phyloP scores from a whole-genome alignment of 495 filamentous ascomycete genomes.

The Aspergillus sclerotioniger region DNA sequence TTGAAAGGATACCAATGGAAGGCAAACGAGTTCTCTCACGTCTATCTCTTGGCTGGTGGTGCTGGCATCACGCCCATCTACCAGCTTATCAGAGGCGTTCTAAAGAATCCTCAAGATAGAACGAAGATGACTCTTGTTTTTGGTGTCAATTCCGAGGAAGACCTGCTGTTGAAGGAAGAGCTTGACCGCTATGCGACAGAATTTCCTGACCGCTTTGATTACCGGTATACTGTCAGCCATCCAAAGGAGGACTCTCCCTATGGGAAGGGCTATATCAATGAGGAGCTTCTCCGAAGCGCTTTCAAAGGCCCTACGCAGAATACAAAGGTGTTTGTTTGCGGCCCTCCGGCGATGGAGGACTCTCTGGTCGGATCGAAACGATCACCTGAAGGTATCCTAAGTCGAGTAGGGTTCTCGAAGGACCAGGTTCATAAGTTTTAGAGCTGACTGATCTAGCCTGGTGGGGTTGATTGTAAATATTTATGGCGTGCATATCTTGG shows the following conservation, averaged over 20 bases:
- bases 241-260: conserved; percentile 35
- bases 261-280: conserved; percentile 55
- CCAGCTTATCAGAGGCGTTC: conserved; percentile 58
- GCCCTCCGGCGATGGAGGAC: conserved; percentile 61
- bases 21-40: conserved; percentile 52
- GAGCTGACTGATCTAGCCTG: background rate
- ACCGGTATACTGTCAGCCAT: conserved; percentile 56
- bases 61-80: conserved; percentile 65
- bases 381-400: background rate
- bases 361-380: conserved; percentile 46
- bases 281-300: conserved; percentile 52
- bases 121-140: conserved; percentile 64
- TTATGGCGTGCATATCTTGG: no score
- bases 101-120: conserved; percentile 58
- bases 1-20: conserved; percentile 54
- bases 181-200: conserved; percentile 50
- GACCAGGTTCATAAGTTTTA: background rate
- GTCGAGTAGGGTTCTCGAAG: background rate
- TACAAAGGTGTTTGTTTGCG: conserved; percentile 65
- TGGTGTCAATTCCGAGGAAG: conserved; percentile 61
- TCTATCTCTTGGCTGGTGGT: conserved; percentile 61
- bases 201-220: conserved; percentile 57
- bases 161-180: conserved; percentile 57
- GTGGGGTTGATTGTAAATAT: background rate
- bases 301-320: conserved; percentile 37